Percentiles rank a stretch among this genome's conserved stretches.
Conservation (phyloP, 2,329 filamentous ascomycete species). For the Cytospora chrysosperma region DNA sequence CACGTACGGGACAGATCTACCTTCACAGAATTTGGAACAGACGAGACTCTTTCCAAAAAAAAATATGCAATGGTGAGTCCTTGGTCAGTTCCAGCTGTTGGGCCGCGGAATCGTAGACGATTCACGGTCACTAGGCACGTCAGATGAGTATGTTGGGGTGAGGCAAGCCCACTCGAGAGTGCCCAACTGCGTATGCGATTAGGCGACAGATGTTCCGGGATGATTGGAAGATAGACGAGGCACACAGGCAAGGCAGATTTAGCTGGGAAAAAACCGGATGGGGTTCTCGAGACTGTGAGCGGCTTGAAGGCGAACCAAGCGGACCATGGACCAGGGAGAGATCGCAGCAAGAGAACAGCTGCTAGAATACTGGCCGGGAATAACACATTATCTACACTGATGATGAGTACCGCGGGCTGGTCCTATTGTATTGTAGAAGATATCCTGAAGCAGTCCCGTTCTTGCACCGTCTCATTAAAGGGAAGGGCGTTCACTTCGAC, state of each 20-base stretch:
- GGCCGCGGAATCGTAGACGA: neutral
- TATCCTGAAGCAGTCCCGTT: neutral
- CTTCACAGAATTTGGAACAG: neutral
- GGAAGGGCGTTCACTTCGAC: neutral
- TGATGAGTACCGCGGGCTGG: neutral
- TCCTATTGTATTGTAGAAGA: neutral
- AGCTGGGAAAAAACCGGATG: neutral
- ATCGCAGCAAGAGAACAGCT: neutral
- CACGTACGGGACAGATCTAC: neutral
- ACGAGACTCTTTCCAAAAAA: neutral
- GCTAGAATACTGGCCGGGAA: neutral
- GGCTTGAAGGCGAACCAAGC: constrained; percentile 7
- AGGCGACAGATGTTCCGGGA: constrained; percentile 3
- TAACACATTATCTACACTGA: neutral
- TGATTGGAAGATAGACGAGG: neutral
- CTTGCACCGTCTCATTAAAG: neutral
- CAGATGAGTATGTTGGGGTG: constrained; percentile 1
- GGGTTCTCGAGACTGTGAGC: neutral
- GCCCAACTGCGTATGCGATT: neutral
- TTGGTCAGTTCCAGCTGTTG: neutral
- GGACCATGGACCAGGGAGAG: neutral
- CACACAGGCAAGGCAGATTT: neutral
- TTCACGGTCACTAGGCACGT: neutral
- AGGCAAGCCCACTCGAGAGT: neutral
- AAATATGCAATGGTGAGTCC: neutral